phyloP scores from a whole-genome alignment of 805 yeast genomes.

The Ogataea ramenticola region DNA sequence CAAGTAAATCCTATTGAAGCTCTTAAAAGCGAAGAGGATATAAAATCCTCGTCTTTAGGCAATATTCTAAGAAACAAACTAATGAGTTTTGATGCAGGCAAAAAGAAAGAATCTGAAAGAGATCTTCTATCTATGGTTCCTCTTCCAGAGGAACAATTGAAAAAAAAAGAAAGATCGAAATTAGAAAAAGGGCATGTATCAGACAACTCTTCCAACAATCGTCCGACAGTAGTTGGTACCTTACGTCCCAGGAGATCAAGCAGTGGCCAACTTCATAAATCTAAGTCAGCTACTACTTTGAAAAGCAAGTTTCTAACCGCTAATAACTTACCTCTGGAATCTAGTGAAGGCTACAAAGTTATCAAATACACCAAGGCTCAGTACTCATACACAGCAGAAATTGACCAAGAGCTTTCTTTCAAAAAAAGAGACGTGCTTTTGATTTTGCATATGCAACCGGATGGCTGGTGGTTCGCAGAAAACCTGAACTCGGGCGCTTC shows the following conservation, averaged over 20 bases:
- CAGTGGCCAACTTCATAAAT: conserved; percentile 8
- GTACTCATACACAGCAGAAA: conserved; percentile 51
- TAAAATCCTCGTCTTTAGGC: conserved; percentile 4
- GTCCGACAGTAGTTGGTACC: not conserved
- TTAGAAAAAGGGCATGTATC: not conserved
- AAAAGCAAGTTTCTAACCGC: conserved; percentile 11
- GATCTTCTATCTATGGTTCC: not conserved
- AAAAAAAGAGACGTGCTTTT: conserved; percentile 49
- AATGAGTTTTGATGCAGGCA: not conserved
- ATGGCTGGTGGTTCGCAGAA: conserved; percentile 74
- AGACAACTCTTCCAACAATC: not conserved
- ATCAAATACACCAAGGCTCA: conserved; percentile 45
- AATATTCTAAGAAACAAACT: conserved; percentile 6
- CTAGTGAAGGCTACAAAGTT: conserved; percentile 49
- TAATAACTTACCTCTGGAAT: conserved; percentile 35
- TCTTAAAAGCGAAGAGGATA: not conserved
- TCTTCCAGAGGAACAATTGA: not conserved
- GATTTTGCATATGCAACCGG: conserved; percentile 52
- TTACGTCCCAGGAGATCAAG: conserved; percentile 5
- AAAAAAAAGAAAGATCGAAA: not conserved
- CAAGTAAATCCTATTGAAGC: conserved; percentile 3
- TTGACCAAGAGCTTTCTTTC: conserved; percentile 55
- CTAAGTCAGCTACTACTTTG: conserved; percentile 24
- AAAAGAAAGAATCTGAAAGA: not conserved
- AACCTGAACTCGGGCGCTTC: conserved; percentile 34